Percentiles rank a stretch among this genome's conserved stretches.
These are phyloP conservation scores for Calocybe gambosa DNA, from an alignment of 1,284 basidiomycete species.

Conservation along the genomic window DNA sequence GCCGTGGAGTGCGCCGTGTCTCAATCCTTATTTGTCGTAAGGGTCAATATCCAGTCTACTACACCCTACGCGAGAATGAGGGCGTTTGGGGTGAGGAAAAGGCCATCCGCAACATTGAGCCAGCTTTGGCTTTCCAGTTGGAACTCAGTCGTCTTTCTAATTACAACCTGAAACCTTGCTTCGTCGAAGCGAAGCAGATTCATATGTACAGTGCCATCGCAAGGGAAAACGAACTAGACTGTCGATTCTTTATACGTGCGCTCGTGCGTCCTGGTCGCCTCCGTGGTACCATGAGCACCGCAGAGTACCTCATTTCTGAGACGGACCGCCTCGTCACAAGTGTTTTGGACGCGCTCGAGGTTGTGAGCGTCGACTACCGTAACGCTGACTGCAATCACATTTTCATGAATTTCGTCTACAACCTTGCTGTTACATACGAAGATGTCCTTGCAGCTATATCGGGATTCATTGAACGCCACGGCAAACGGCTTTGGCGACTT, in stretches of 20 bases:
- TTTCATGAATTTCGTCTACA: conserved; percentile 98
- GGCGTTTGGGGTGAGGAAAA: conserved; percentile 90
- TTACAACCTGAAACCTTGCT: conserved; percentile 93
- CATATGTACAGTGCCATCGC: conserved; percentile 97
- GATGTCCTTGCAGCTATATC: conserved; percentile 94
- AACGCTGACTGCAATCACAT: conserved; percentile 95
- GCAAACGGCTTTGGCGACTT: conserved; percentile 95
- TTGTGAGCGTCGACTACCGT: conserved; percentile 81
- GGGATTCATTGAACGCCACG: conserved; percentile 97
- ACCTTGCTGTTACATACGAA: conserved; percentile 90
- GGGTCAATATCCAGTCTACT: conserved; percentile 92
- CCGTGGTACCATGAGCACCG: conserved; percentile 85
- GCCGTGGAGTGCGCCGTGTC: conserved; percentile 85
- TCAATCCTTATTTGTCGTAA: conserved; percentile 91
- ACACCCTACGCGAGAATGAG: conserved; percentile 79
- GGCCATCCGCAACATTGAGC: conserved; percentile 97
- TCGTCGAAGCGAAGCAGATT: conserved; percentile 92
- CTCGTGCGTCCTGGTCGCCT: conserved; percentile 94
- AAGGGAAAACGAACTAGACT: conserved; percentile 93
- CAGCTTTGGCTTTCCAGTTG: conserved; percentile 96
- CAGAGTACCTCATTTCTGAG: conserved; percentile 97
- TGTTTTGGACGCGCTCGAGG: conserved; percentile 92
- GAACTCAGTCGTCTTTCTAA: conserved; percentile 95
- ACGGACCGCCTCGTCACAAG: conserved; percentile 95
- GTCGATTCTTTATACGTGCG: conserved; percentile 96